Evolutionary conservation across 176 grass and related monocot species (phyloP).

Genomic region (Cymbopogon citratus): DNA sequence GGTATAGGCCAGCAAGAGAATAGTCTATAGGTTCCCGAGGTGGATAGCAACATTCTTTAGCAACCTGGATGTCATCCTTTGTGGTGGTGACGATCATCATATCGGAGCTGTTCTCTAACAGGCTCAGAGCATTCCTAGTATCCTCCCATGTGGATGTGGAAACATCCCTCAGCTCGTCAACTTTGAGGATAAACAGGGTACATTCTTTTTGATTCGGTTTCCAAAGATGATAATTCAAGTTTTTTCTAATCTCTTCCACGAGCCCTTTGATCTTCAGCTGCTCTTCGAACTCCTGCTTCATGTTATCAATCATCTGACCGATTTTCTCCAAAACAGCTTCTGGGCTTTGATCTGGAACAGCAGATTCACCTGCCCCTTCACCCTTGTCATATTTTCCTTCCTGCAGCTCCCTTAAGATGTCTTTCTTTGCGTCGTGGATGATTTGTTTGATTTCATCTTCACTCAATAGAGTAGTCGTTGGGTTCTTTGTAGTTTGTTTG

Average conservation of each 20-base stretch:
- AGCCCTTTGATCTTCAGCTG: neutral
- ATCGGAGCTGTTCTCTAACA: rapidly evolving
- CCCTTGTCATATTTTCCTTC: neutral
- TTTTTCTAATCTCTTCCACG: neutral
- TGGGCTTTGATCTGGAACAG: neutral
- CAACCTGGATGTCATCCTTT: neutral
- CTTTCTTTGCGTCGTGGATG: neutral
- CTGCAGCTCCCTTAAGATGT: neutral
- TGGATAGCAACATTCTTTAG: neutral
- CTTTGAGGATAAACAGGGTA: too few relatives aligned
- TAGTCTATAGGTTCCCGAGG: neutral
- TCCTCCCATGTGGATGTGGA: neutral
- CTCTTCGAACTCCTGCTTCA: neutral
- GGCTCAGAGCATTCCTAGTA: neutral
- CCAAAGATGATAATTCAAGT: rapidly evolving
- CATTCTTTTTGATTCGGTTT: too few relatives aligned
- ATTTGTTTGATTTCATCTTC: conserved; percentile 1
- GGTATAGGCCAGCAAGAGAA: conserved; percentile 2
- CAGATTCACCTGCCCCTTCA: too few relatives aligned
- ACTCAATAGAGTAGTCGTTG: neutral
- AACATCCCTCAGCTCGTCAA: neutral
- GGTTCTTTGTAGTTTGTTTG: neutral
- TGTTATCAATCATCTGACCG: neutral
- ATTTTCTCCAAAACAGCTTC: neutral
- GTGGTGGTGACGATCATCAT: neutral